A percentile compares a stretch with the other conserved stretches of the same genome.
Conservation (phyloP, 495 filamentous ascomycete genomes). For the Parathielavia hyrcaniae region DNA sequence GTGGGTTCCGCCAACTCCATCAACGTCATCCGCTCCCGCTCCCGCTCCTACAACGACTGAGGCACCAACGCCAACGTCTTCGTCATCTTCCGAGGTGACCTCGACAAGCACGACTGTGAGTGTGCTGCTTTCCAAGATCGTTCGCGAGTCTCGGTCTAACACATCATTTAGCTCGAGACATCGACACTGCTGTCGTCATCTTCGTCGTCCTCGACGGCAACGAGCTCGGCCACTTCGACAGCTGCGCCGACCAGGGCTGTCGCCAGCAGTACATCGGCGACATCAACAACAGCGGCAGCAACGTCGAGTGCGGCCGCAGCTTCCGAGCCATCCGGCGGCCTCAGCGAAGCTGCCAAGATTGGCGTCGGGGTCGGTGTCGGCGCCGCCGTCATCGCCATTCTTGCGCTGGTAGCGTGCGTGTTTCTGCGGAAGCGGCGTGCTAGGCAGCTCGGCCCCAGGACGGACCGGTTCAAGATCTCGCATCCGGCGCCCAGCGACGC, state of each 20-base stretch:
- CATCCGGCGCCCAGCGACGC: constrained; percentile 37
- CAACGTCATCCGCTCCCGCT: constrained; percentile 3
- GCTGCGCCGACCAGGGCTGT: constrained; percentile 9
- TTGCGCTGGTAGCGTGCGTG: constrained; percentile 27
- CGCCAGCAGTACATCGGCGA: constrained; percentile 9
- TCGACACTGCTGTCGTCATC: neutral
- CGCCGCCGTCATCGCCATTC: constrained; percentile 30
- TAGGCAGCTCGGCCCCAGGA: neutral
- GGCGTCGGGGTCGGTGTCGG: constrained; percentile 41
- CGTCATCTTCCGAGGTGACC: neutral
- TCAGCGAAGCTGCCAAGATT: constrained; percentile 36
- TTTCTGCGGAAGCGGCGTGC: constrained; percentile 31
- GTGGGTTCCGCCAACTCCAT: neutral
- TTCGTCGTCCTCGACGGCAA: neutral
- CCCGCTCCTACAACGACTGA: constrained; percentile 18
- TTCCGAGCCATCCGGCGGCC: constrained; percentile 18
- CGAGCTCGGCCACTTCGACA: neutral
- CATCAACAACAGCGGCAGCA: constrained; percentile 4
- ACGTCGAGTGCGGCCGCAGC: constrained; percentile 20
- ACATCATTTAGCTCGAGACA: neutral
- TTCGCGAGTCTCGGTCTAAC: neutral
- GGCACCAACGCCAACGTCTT: neutral
- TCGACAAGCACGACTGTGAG: constrained; percentile 4
- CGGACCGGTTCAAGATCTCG: constrained; percentile 38
- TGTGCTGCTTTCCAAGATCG: neutral